These are phyloP conservation scores for Penicillium paradoxum DNA, from an alignment of 495 filamentous ascomycete species.

Conservation along the genomic window DNA sequence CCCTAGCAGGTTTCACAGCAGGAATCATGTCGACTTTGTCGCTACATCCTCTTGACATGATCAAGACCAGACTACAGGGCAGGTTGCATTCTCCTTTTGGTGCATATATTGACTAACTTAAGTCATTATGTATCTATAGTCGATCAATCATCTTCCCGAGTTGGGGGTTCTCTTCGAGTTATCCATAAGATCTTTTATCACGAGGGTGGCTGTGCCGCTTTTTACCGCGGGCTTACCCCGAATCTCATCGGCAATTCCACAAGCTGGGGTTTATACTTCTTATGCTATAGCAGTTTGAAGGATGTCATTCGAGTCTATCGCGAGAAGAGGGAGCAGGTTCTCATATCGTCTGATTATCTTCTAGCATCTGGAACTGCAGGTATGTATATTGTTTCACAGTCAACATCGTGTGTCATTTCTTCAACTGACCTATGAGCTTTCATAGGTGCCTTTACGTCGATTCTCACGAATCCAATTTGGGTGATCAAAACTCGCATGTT, in stretches of 20 bases:
- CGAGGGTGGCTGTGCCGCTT: conserved; percentile 57
- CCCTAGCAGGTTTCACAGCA: conserved; percentile 83
- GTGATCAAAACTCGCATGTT: conserved; percentile 98
- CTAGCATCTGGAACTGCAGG: conserved; percentile 73
- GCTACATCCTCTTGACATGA: conserved; percentile 74
- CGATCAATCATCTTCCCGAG: conserved; percentile 36
- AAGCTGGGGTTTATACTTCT: conserved; percentile 90
- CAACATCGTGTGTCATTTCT: neutral
- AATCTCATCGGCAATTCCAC: conserved; percentile 88
- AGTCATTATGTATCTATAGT: conserved; percentile 23
- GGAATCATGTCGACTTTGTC: conserved; percentile 76
- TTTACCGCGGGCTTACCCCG: conserved; percentile 85
- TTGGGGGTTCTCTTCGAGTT: conserved; percentile 52
- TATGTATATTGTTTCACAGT: conserved; percentile 14
- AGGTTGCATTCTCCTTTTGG: neutral
- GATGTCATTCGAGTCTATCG: conserved; percentile 31
- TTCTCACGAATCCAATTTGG: conserved; percentile 95
- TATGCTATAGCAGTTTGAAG: conserved; percentile 61
- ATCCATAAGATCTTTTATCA: conserved; percentile 48
- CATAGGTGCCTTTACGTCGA: conserved; percentile 60
- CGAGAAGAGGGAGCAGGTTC: conserved; percentile 17
- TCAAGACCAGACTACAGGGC: conserved; percentile 96
- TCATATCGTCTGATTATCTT: conserved; percentile 77
- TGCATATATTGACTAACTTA: neutral
- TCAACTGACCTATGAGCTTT: neutral